Conservation (phyloP, 1,139 yeast genomes). For the Lodderomyces elongisporus region DNA sequence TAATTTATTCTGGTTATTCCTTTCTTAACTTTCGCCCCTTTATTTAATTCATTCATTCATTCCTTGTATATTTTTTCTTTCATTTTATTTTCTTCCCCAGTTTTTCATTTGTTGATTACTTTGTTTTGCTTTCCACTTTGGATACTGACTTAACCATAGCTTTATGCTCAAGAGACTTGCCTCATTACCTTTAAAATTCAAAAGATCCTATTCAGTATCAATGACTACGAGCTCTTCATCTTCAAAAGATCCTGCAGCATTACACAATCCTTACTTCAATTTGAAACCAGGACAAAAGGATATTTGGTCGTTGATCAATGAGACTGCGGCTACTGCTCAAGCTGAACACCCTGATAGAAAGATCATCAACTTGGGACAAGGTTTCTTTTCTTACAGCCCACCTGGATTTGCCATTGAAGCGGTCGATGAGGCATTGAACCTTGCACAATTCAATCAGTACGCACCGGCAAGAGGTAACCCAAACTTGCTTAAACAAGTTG, state of each 20-base stretch:
- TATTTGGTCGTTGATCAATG: constrained; percentile 92
- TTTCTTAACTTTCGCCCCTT: no score
- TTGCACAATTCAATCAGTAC: constrained; percentile 79
- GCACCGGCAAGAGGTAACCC: constrained; percentile 90
- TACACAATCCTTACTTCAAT: constrained; percentile 59
- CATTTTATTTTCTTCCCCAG: no score
- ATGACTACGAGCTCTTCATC: neutral
- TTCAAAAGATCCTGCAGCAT: constrained; percentile 14
- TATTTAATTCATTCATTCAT: no score
- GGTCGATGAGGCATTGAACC: constrained; percentile 68
- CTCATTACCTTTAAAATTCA: neutral
- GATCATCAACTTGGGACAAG: constrained; percentile 88
- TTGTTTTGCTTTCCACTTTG: constrained; percentile 1
- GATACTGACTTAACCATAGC: no score
- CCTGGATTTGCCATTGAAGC: constrained; percentile 86
- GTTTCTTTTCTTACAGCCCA: constrained; percentile 92
- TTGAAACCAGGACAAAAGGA: constrained; percentile 63
- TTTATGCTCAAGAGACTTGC: constrained; percentile 1
- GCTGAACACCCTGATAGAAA: constrained; percentile 55
- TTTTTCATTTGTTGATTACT: neutral
- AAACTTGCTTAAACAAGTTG: constrained; percentile 60
- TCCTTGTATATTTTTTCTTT: no score
- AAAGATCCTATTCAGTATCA: neutral
- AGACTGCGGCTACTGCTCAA: constrained; percentile 79
- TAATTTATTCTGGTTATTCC: no score